These are phyloP conservation scores for Amanita phalloides DNA, from an alignment of 768 basidiomycete genomes.

Conservation along the genomic window DNA sequence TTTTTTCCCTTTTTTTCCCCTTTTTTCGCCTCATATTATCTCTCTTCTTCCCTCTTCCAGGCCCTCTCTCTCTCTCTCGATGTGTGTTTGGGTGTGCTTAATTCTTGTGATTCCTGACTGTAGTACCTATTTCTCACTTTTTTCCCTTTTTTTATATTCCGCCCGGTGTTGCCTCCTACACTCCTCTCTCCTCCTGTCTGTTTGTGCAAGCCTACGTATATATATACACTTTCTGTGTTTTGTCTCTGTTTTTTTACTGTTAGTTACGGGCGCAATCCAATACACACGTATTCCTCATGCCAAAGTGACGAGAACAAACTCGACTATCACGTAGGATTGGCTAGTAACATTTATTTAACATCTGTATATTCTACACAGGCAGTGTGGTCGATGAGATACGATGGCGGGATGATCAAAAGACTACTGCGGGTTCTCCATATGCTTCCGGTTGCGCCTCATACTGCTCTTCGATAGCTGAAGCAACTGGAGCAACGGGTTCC, in stretches of 20 bases:
- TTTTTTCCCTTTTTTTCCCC: background rate
- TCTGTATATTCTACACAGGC: background rate
- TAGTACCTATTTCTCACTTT: conserved; percentile 3
- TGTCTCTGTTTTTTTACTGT: background rate
- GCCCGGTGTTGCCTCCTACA: background rate
- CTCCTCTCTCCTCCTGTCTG: conserved; percentile 5
- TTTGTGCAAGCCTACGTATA: conserved; percentile 6
- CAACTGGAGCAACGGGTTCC: conserved; percentile 45
- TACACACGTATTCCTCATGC: background rate
- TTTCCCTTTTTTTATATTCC: conserved; percentile 6
- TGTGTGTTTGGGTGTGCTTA: conserved; percentile 8
- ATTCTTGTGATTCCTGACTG: conserved; percentile 5
- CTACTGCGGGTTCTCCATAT: conserved; percentile 43
- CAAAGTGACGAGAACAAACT: too few relatives aligned
- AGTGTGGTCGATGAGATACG: background rate
- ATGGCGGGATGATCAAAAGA: conserved; percentile 10
- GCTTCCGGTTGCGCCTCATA: conserved; percentile 32
- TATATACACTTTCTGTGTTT: background rate
- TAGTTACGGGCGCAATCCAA: background rate
- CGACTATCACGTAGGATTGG: too few relatives aligned
- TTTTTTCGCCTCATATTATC: background rate
- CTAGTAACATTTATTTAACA: background rate
- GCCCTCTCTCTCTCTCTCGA: conserved; percentile 3
- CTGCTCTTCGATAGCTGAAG: conserved; percentile 44
- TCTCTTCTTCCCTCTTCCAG: conserved; percentile 4